Base-by-base conservation (phyloP, 805 yeast species). In the Wickerhamiella slavikovae region DNA sequence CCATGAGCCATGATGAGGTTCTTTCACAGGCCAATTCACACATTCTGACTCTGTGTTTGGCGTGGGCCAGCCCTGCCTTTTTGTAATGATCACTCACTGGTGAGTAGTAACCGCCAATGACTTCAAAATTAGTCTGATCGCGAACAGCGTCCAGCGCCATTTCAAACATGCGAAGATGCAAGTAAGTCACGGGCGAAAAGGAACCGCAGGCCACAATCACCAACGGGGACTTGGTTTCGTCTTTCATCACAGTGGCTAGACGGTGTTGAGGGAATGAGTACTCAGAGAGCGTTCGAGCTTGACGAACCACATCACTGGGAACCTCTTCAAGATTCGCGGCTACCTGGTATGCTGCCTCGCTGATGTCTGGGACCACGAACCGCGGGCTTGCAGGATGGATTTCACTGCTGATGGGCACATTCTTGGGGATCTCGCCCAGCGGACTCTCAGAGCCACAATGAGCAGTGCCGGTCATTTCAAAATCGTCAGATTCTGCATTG, bases 171-270 rank as follows among this genome's bases (percentile, higher is more conserved):
- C 98, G 65, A 45, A 89, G 58, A 53, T 89, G 98, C 33, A 89
- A 58, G 52, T 89, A 89, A 0, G 98, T 89, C 31, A 89, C 72
- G 20, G 98, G 98, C 2, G 93, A 77, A 47, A 85, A 89, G 2
- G 94, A 80, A 6, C 98, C 98, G 54, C 98, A 89, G 1, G 96
- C 95, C 17, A 89, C 96, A 30, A 89, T 66, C 9, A 89, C 95
- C 39, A 89, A 60, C 1, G 98, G 98, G 40, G 70, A 63, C 53
- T 85, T 85, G 37, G 72, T 58, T 32, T 74, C 68, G 44, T 80
- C 89, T 33, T 66, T 54, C 43, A 83, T 52, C 31, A 63, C 62
- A 15, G 70, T 67, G 18, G 78, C 73, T 30, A 85, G 58, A 35
- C 96, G 58, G 54, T 89, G 96, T 1, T 75, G 66, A 2, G 98